phyloP scores from a whole-genome alignment of 371 early-diverging fungal species.

The Lichtheimia ornata region DNA sequence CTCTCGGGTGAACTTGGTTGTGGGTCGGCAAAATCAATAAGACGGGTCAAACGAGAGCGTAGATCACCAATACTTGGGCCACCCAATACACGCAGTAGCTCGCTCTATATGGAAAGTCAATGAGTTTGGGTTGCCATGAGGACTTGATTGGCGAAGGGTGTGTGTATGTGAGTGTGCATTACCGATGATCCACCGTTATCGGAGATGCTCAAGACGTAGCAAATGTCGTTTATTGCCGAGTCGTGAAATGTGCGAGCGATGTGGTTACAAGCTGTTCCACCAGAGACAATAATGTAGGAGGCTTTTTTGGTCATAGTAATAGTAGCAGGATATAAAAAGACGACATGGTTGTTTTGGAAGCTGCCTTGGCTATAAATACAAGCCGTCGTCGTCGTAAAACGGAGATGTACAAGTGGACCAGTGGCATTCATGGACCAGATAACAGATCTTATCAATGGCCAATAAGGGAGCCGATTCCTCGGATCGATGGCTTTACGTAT shows the following conservation, averaged over 20 bases:
- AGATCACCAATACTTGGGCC: slow-evolving; percentile 74
- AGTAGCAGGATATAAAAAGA: neutral
- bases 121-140: neutral
- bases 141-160: too few species aligned
- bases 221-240: slow-evolving; percentile 57
- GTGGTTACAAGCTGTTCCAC: slow-evolving; percentile 74
- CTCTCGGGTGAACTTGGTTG: slow-evolving; percentile 27
- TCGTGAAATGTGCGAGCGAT: slow-evolving; percentile 53
- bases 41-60: slow-evolving; percentile 57
- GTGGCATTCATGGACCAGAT: neutral
- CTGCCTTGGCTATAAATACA: too few species aligned
- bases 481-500: too few species aligned
- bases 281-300: slow-evolving; percentile 58
- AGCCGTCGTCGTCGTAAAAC: neutral
- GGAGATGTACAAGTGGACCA: slow-evolving; percentile 5
- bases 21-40: slow-evolving; percentile 47
- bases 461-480: too few species aligned
- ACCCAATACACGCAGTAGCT: slow-evolving; percentile 64
- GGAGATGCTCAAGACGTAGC: slow-evolving; percentile 71
- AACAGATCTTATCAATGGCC: too few species aligned
- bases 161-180: slow-evolving; percentile 19
- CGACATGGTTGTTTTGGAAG: too few species aligned
- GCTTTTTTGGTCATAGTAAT: neutral
- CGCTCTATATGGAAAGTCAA: slow-evolving; percentile 28
- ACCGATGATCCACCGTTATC: slow-evolving; percentile 74